phyloP scores from a whole-genome alignment of 2,329 filamentous ascomycete genomes.

The Colletotrichum lentis region DNA sequence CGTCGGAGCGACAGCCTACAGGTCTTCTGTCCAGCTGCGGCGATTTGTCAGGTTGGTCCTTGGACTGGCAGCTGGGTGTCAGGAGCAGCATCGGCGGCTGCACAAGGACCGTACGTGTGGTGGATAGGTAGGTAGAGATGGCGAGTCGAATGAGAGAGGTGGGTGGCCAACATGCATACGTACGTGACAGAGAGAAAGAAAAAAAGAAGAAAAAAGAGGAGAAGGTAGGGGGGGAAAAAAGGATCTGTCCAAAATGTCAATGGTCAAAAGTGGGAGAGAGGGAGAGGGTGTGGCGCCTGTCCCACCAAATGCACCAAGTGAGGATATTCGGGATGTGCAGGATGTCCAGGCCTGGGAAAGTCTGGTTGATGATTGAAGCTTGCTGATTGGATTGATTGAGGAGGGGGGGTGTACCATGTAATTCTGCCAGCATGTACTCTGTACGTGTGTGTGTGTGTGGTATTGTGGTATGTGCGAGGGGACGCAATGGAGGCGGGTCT shows the following conservation, averaged over 20 bases:
- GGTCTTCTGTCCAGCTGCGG: conserved; percentile 2
- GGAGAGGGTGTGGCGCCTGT: conserved; percentile 29
- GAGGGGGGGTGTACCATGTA: not conserved
- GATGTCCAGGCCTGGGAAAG: conserved; percentile 29
- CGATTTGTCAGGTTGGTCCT: not conserved
- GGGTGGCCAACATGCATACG: not conserved
- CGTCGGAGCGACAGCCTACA: not conserved
- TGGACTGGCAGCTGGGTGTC: not conserved
- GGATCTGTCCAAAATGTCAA: conserved; percentile 14
- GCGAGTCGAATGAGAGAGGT: not conserved
- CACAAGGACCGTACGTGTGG: not conserved
- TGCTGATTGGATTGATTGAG: conserved; percentile 28
- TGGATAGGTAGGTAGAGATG: not conserved
- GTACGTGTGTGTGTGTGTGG: not conserved
- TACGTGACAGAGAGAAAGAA: not conserved
- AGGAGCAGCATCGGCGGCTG: not conserved
- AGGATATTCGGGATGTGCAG: conserved; percentile 34
- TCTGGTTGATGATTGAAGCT: conserved; percentile 29
- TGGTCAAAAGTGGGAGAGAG: conserved; percentile 30
- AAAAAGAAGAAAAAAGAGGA: conserved; percentile 11
- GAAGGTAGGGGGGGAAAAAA: conserved; percentile 5
- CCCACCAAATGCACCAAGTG: conserved; percentile 19
- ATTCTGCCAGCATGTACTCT: too few relatives aligned
- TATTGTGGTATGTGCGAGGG: conserved; percentile 4
- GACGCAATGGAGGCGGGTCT: conserved; percentile 20